Percentiles rank a stretch among this genome's conserved stretches.
phyloP scores from a whole-genome alignment of 2,329 filamentous ascomycete species.

The Aspergillus floridensis region DNA sequence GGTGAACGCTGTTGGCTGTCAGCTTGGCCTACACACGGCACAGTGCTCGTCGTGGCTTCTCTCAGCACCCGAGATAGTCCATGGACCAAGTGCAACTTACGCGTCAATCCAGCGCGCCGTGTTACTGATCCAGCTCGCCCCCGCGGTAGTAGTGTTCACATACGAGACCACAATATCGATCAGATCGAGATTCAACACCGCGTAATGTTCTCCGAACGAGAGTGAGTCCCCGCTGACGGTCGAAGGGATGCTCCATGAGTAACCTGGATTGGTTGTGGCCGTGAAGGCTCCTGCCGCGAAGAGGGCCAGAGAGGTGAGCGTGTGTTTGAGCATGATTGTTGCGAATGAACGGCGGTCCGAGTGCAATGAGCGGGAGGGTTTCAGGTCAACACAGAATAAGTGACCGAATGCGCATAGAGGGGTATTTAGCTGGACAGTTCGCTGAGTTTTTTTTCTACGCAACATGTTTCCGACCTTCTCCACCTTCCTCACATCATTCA shows the following conservation, averaged over 20 bases:
- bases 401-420: not conserved
- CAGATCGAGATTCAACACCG: constrained; percentile 1
- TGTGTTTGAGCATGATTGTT: not conserved
- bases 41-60: too few relatives aligned
- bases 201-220: constrained; percentile 1
- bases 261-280: not conserved
- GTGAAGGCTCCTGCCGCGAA: not conserved
- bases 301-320: not conserved
- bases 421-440: not conserved
- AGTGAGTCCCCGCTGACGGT: not conserved
- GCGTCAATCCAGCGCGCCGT: not conserved
- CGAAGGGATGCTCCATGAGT: not conserved
- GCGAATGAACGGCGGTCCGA: not conserved
- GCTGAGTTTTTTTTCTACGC: not conserved
- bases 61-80: too few relatives aligned
- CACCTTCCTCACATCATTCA: not conserved
- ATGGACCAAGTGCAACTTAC: not conserved
- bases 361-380: not conserved
- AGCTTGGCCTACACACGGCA: not conserved
- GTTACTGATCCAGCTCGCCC: not conserved
- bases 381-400: not conserved
- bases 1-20: not conserved
- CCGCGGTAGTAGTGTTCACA: not conserved
- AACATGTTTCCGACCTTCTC: not conserved
- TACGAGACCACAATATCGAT: not conserved